Conservation (phyloP, 495 filamentous ascomycete species). For the Thozetella sp. region DNA sequence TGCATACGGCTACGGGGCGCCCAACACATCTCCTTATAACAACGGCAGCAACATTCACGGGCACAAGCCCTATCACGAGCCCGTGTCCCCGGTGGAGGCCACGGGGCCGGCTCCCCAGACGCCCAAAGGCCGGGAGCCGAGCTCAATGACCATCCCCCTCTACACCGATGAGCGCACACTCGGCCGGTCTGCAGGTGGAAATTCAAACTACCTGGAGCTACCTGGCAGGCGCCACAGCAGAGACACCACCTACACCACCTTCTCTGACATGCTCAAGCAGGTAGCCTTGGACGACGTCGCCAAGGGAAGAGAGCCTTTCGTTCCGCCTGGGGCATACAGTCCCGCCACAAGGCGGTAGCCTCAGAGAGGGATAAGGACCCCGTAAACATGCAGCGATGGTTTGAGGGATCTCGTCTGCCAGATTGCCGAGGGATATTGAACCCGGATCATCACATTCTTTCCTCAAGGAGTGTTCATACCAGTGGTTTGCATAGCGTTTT, state of each 20-base stretch:
- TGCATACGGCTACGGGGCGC: constrained; percentile 15
- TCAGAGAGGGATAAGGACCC: too few species aligned
- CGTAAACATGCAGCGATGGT: too few species aligned
- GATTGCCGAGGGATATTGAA: too few species aligned
- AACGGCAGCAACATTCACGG: constrained; percentile 3
- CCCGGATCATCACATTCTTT: too few species aligned
- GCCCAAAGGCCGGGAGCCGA: constrained; percentile 49
- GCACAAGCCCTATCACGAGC: constrained; percentile 1
- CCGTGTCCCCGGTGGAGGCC: constrained; percentile 10
- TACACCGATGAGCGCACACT: constrained; percentile 63
- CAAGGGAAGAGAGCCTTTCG: constrained; percentile 35
- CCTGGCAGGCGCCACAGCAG: constrained; percentile 14
- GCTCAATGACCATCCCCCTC: constrained; percentile 68
- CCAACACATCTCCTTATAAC: constrained; percentile 9
- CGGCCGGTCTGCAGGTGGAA: constrained; percentile 14
- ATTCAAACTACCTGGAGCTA: constrained; percentile 1
- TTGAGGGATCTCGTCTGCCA: too few species aligned
- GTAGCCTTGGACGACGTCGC: constrained; percentile 48
- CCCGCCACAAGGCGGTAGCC: constrained; percentile 4
- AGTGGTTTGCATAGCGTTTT: too few species aligned
- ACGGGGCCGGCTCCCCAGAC: constrained; percentile 19
- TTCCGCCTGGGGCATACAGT: constrained; percentile 12
- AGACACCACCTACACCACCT: constrained; percentile 53
- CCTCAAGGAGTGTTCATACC: too few species aligned
- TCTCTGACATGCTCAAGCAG: constrained; percentile 65